Base-by-base conservation (phyloP, 1,284 basidiomycete species). In the Ustilago trichophora region DNA sequence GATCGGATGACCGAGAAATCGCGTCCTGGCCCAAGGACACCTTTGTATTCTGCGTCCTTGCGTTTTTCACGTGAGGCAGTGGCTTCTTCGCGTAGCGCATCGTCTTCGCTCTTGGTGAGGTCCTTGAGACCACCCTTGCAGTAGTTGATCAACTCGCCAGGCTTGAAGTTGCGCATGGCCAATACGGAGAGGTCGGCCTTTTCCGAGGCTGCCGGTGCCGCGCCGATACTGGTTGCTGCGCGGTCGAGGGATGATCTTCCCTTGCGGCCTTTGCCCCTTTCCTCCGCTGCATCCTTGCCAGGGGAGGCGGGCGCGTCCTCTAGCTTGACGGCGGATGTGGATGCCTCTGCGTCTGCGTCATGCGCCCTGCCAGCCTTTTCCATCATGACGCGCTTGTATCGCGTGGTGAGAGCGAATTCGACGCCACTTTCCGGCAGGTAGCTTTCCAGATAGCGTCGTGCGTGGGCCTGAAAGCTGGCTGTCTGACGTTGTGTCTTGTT, bases 1-100 rank as follows among this genome's bases (percentile, higher is more conserved):
- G 90, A 92, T 80, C 92, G 90, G 56, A 94, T 91, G 73, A 95
- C 91, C 77, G 90, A 92, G 77, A 94, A 95, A 80, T 95, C 92
- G 72, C 90, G 85, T 51, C 90, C 76, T 4, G 71, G 71, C 2
- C 66, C 71, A 0, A 75, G 86, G 56, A 90, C 89, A 66, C 90
- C 90, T 44, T 85, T 86, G 42, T 69, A 76, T 16, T 64, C 56
- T 47, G 68, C 42, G 13, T 68, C 57, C 24, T 56, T 62, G 29
- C 74, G 60, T 36, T 53, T 62, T 27, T 74, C 72, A 33, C 67
- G 64, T 21, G 72, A 66, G 13, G 51, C 45, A 37, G 90, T 90
- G 86, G 93, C 91, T 21, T 90, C 92, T 26, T 92, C 91, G 18
- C 77, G 77, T 21, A 83, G 67, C 3, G 69, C 72, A 35, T 81